phyloP scores from a whole-genome alignment of 2,329 filamentous ascomycete genomes.

The Hypoxylon sp. region DNA sequence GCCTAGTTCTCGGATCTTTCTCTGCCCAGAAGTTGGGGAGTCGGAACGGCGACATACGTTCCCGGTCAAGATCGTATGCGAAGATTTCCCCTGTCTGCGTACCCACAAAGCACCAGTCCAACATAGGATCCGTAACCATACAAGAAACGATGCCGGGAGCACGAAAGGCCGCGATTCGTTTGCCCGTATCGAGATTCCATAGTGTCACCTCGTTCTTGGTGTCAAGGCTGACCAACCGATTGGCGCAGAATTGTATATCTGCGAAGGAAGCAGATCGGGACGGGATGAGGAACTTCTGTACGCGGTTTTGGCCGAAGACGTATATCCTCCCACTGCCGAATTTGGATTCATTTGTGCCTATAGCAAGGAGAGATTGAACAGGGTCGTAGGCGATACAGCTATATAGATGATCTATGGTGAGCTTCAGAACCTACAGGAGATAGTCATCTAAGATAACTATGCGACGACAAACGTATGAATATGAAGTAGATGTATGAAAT shows the following conservation, averaged over 20 bases:
- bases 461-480: neutral
- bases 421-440: constrained; percentile 1
- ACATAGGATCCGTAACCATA: constrained; percentile 85
- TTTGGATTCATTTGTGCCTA: constrained; percentile 89
- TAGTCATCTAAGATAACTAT: constrained; percentile 3
- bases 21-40: constrained; percentile 91
- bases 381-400: constrained; percentile 93
- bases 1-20: constrained; percentile 75
- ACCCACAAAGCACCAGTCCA: constrained; percentile 94
- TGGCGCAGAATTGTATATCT: constrained; percentile 85
- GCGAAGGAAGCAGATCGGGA: constrained; percentile 81
- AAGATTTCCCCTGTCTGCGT: constrained; percentile 86
- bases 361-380: constrained; percentile 90
- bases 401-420: constrained; percentile 59
- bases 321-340: constrained; percentile 92
- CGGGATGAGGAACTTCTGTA: constrained; percentile 81
- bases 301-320: constrained; percentile 85
- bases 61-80: constrained; percentile 93
- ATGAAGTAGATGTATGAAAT: neutral
- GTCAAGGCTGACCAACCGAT: constrained; percentile 88
- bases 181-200: constrained; percentile 82
- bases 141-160: constrained; percentile 82
- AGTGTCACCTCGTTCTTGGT: constrained; percentile 87
- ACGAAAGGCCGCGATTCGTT: constrained; percentile 76
- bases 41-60: constrained; percentile 79